Conservation (phyloP, 2,329 filamentous ascomycete genomes). For the Microsporum canis region DNA sequence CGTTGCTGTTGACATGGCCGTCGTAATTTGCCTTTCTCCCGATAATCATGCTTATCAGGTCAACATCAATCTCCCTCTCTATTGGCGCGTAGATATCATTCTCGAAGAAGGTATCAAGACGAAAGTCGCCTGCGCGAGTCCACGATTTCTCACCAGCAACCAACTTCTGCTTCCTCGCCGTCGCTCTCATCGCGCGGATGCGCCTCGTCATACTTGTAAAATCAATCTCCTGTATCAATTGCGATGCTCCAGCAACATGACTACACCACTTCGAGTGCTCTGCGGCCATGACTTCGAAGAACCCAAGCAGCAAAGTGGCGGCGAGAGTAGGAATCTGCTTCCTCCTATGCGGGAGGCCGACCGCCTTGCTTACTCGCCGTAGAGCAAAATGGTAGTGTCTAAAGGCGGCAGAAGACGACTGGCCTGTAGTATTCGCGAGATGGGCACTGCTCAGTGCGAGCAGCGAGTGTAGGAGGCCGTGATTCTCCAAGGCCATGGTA, state of each 20-base stretch:
- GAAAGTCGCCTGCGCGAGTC: slow-evolving; percentile 14
- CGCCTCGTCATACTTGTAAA: slow-evolving; percentile 60
- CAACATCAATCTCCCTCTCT: slow-evolving; percentile 43
- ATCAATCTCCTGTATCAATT: slow-evolving; percentile 72
- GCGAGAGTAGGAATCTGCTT: slow-evolving; percentile 74
- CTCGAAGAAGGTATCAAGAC: slow-evolving; percentile 30
- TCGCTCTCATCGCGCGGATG: slow-evolving; percentile 54
- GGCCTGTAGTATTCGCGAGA: slow-evolving; percentile 67
- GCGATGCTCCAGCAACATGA: slow-evolving; percentile 72
- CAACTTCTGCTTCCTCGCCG: slow-evolving; percentile 28
- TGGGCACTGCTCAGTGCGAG: slow-evolving; percentile 78
- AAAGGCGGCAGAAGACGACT: slow-evolving; percentile 65
- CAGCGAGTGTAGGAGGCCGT: slow-evolving; percentile 82
- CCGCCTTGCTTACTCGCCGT: slow-evolving; percentile 62
- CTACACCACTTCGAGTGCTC: slow-evolving; percentile 95
- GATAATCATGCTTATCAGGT: slow-evolving; percentile 47
- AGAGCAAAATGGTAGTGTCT: slow-evolving; percentile 87
- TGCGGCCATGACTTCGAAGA: slow-evolving; percentile 88
- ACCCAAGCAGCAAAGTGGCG: slow-evolving; percentile 72
- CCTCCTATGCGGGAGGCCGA: slow-evolving; percentile 57
- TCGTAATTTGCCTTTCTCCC: slow-evolving; percentile 50
- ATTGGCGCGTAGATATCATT: slow-evolving; percentile 33
- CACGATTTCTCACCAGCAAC: slow-evolving; percentile 17
- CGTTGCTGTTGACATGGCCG: slow-evolving; percentile 35
- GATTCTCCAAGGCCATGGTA: slow-evolving; percentile 68